phyloP scores from a whole-genome alignment of 2,329 filamentous ascomycete species.

The Sodiomyces alkalinus region DNA sequence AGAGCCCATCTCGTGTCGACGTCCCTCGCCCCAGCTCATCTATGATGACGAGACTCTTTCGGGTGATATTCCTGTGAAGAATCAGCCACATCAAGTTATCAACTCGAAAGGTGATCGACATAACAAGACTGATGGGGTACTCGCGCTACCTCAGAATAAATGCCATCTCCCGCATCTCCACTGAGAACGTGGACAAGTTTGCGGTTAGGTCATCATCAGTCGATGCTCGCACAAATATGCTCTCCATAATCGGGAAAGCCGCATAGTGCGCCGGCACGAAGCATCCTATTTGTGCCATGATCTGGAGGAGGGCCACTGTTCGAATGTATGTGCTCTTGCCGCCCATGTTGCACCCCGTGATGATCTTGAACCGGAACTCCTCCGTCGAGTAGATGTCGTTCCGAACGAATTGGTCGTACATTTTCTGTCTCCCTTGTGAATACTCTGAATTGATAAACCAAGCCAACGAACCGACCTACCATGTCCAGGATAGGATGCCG shows the following conservation, averaged over 20 bases:
- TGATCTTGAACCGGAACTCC: constrained; percentile 74
- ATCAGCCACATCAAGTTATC: not conserved
- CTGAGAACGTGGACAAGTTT: constrained; percentile 83
- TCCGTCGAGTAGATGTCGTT: constrained; percentile 81
- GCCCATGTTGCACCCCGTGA: constrained; percentile 97
- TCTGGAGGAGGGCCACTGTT: constrained; percentile 63
- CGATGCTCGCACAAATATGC: constrained; percentile 76
- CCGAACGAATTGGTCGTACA: constrained; percentile 51
- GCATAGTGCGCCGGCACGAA: constrained; percentile 83
- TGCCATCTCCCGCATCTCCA: constrained; percentile 92
- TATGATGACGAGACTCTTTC: constrained; percentile 64
- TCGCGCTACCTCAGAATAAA: constrained; percentile 55
- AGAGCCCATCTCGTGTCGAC: constrained; percentile 72
- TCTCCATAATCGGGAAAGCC: constrained; percentile 62
- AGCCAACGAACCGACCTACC: constrained; percentile 20
- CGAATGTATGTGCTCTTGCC: constrained; percentile 94
- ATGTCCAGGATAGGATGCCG: constrained; percentile 70
- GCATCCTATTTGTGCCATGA: constrained; percentile 89
- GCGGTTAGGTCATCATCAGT: constrained; percentile 79
- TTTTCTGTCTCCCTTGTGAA: not conserved
- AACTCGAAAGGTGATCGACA: not conserved
- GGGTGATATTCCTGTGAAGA: constrained; percentile 50
- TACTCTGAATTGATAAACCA: too few relatives aligned
- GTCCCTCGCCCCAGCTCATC: constrained; percentile 90
- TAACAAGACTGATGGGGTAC: not conserved